These are phyloP conservation scores for Yarrowia sp. DNA, from an alignment of 805 yeast species.

Conservation along the genomic window DNA sequence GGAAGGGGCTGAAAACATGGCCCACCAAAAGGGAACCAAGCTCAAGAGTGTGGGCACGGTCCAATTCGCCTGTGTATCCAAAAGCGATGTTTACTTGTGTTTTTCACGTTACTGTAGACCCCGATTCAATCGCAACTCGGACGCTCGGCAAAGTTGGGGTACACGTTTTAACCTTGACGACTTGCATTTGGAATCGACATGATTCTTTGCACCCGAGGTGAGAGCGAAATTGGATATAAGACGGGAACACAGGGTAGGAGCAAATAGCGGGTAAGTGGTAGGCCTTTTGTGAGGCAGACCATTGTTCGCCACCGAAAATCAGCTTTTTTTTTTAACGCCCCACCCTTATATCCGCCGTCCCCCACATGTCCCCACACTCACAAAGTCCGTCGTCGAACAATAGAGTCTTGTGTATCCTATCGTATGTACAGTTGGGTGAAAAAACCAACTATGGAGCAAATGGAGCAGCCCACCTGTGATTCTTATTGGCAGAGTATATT, in stretches of 20 bases:
- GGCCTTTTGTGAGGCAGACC: not conserved
- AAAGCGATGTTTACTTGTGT: not conserved
- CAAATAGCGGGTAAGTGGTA: not conserved
- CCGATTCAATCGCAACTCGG: not conserved
- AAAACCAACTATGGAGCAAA: constrained; percentile 1
- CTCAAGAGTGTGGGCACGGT: not conserved
- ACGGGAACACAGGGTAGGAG: not conserved
- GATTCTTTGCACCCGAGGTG: constrained; percentile 25
- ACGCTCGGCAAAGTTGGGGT: constrained; percentile 27
- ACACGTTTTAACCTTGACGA: constrained; percentile 6
- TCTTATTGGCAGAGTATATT: not conserved
- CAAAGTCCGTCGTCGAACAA: not conserved
- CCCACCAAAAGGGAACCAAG: too few species aligned
- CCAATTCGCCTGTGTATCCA: not conserved
- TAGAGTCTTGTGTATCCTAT: not conserved
- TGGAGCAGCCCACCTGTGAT: constrained; percentile 7
- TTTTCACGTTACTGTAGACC: not conserved
- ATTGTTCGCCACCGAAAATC: not conserved
- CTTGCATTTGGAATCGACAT: constrained; percentile 18
- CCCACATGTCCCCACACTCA: constrained; percentile 12
- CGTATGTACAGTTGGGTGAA: not conserved
- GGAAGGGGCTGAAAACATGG: not conserved
- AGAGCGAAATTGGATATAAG: not conserved
- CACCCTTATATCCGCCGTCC: constrained; percentile 7
- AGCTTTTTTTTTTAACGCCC: not conserved